These are phyloP conservation scores for Asclepias syriaca DNA, from an alignment of 257 asterid species.

Conservation along the genomic window DNA sequence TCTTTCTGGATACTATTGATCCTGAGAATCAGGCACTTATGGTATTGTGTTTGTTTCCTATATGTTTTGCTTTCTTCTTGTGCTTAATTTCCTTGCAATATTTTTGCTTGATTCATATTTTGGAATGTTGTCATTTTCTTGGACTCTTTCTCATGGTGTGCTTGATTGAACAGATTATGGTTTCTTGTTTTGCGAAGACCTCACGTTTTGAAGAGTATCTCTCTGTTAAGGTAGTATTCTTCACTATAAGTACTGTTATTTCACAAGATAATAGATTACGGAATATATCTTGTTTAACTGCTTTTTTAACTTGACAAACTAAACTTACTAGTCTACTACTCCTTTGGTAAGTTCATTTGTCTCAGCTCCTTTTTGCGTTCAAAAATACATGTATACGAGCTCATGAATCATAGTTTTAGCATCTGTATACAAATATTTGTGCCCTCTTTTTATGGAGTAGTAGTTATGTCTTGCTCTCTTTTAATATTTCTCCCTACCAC, in stretches of 20 bases:
- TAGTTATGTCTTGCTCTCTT: neutral
- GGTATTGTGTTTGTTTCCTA: conserved; percentile 6
- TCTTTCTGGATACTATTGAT: conserved; percentile 28
- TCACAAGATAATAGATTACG: neutral
- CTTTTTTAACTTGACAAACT: neutral
- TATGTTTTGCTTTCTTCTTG: neutral
- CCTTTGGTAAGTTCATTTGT: neutral
- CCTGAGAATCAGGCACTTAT: conserved; percentile 29
- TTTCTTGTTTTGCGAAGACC: conserved; percentile 37
- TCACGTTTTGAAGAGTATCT: conserved; percentile 33
- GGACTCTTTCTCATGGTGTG: neutral
- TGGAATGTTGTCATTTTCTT: neutral
- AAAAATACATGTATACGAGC: neutral
- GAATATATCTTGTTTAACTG: neutral
- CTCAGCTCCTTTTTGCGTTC: neutral
- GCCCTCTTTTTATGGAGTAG: neutral
- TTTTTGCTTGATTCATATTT: neutral
- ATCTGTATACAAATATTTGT: neutral
- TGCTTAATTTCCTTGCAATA: neutral
- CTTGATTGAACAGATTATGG: conserved; percentile 22
- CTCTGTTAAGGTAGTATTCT: conserved; percentile 25
- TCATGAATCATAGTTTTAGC: neutral
- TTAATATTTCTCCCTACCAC: neutral
- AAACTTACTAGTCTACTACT: neutral
- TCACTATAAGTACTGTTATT: neutral